Percentiles rank a stretch among this genome's conserved stretches.
Evolutionary conservation across 164 flowering plant genomes (phyloP).

Genomic region (Magnolia sinica): DNA sequence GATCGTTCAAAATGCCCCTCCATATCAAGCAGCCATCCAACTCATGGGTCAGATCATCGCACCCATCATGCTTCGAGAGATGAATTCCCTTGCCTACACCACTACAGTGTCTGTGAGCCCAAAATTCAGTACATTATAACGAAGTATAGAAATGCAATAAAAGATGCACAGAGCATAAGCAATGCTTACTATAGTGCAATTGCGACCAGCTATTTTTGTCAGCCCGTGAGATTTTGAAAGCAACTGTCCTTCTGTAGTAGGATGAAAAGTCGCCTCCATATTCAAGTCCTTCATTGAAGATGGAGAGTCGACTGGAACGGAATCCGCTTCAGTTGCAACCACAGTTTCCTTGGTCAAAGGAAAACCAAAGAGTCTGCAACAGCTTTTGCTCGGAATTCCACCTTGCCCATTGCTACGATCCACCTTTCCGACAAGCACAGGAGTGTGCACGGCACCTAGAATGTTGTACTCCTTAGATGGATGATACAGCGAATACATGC

Average conservation of each 20-base stretch:
- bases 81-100: conserved; percentile 32
- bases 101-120: conserved; percentile 26
- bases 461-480: conserved; percentile 22
- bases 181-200: conserved; percentile 48
- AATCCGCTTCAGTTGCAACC: conserved; percentile 20
- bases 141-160: conserved; percentile 21
- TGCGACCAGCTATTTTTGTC: conserved; percentile 32
- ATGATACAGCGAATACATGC: conserved; percentile 4
- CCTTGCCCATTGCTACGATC: conserved; percentile 21
- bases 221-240: conserved; percentile 32
- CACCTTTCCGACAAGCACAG: conserved; percentile 19
- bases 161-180: conserved; percentile 33
- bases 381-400: conserved; percentile 33
- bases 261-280: conserved; percentile 25
- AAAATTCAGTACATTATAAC: background rate
- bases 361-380: conserved; percentile 89
- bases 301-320: conserved; percentile 20
- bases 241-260: conserved; percentile 30
- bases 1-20: conserved; percentile 23
- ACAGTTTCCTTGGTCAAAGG: conserved; percentile 53
- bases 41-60: conserved; percentile 25
- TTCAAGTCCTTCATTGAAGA: conserved; percentile 19
- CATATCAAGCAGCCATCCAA: conserved; percentile 28
- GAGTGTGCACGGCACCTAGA: conserved; percentile 13
- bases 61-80: conserved; percentile 32